Conservation (phyloP, 202 grass and related monocot genomes). For the Alloteropsis angusta region DNA sequence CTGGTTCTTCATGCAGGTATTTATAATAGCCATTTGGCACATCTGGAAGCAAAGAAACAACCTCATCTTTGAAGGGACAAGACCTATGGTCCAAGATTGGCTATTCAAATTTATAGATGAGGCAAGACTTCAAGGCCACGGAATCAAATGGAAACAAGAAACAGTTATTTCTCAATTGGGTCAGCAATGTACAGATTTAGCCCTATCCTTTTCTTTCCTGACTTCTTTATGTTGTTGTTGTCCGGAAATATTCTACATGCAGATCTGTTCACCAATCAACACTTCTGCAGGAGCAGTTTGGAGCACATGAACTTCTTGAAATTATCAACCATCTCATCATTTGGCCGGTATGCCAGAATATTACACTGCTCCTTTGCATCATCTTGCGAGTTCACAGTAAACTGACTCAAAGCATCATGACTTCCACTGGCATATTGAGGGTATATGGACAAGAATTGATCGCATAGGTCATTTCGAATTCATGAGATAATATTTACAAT, state of each 20-base stretch:
- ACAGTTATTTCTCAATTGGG: too few species aligned
- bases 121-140: too few species aligned
- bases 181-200: too few species aligned
- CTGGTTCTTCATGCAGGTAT: too few species aligned
- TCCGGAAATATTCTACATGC: too few species aligned
- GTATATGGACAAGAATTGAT: constrained; percentile 18
- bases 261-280: not conserved
- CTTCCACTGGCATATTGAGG: not conserved
- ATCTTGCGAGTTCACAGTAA: constrained; percentile 13
- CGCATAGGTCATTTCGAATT: not conserved
- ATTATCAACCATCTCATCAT: not conserved
- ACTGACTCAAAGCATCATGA: not conserved
- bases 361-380: constrained; percentile 16
- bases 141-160: too few species aligned
- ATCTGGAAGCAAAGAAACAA: too few species aligned
- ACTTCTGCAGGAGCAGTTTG: not conserved
- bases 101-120: too few species aligned
- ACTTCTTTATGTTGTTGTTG: not conserved
- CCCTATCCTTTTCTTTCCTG: too few species aligned
- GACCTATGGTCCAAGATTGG: too few species aligned
- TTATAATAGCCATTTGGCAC: too few species aligned
- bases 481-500: not conserved
- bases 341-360: not conserved
- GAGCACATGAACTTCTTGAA: not conserved
- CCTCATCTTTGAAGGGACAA: too few species aligned